Conservation (phyloP, 2,329 filamentous ascomycete genomes). For the Penicillium sp. region DNA sequence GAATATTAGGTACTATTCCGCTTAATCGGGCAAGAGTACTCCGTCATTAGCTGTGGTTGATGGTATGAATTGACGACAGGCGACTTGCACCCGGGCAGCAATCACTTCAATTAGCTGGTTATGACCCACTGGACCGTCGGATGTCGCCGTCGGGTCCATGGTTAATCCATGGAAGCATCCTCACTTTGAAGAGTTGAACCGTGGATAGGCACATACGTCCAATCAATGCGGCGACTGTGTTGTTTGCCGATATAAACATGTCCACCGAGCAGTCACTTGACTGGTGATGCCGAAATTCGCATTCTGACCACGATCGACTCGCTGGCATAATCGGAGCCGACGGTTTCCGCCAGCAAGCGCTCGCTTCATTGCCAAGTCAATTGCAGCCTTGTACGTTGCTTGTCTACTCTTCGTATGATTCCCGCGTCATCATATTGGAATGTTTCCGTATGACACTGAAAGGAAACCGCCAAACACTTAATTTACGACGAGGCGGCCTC, state of each 20-base stretch:
- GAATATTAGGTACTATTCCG: neutral
- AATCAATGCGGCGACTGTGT: neutral
- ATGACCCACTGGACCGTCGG: neutral
- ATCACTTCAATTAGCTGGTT: neutral
- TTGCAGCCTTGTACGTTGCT: neutral
- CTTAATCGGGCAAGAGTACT: neutral
- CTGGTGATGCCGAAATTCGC: neutral
- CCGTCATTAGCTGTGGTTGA: neutral
- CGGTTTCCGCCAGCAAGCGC: neutral
- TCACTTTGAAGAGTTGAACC: neutral
- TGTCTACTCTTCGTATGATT: neutral
- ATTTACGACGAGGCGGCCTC: neutral
- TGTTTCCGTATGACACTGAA: neutral
- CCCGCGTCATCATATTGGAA: neutral
- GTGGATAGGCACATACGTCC: neutral
- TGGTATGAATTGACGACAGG: neutral
- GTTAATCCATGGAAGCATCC: neutral
- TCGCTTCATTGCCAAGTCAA: neutral
- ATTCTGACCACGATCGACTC: neutral
- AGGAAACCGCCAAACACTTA: neutral
- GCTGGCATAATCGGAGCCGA: neutral
- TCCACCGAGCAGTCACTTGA: slow-evolving; percentile 1
- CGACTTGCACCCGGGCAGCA: neutral
- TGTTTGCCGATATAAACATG: neutral
- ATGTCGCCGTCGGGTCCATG: neutral